phyloP scores from a whole-genome alignment of 768 basidiomycete genomes.

The Thelephora ganbajun region DNA sequence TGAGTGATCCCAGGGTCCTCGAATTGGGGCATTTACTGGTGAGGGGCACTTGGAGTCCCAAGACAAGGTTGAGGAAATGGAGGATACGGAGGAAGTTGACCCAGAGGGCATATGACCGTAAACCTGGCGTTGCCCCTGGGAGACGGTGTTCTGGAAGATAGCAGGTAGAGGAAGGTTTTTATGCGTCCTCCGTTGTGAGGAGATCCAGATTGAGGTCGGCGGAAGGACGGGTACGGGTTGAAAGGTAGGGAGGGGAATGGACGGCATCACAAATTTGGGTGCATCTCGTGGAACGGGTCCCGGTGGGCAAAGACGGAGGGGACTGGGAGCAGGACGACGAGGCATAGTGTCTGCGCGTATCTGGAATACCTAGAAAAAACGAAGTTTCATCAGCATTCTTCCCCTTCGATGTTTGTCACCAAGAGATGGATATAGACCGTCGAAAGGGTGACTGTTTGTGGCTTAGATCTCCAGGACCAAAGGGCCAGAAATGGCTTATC shows the following conservation, averaged over 20 bases:
- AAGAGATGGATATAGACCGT: background rate
- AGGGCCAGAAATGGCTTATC: background rate
- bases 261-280: constrained; percentile 54
- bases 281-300: constrained; percentile 47
- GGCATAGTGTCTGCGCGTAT: constrained; percentile 28
- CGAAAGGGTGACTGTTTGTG: background rate
- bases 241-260: constrained; percentile 40
- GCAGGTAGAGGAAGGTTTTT: background rate
- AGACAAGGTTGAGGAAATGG: constrained; percentile 1
- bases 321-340: constrained; percentile 44
- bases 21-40: constrained; percentile 9
- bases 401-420: background rate
- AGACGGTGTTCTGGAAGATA: constrained; percentile 21
- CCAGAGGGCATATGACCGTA: constrained; percentile 7
- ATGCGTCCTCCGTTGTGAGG: constrained; percentile 1
- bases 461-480: background rate
- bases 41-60: constrained; percentile 2
- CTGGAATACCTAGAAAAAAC: background rate
- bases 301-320: constrained; percentile 38
- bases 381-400: constrained; percentile 2
- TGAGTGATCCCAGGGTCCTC: constrained; percentile 51
- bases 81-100: constrained; percentile 6
- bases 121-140: constrained; percentile 8
- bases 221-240: constrained; percentile 5
- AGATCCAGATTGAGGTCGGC: background rate